Evolutionary conservation across 2,329 filamentous ascomycete species (phyloP).

Genomic region (Diaporthe helianthi): DNA sequence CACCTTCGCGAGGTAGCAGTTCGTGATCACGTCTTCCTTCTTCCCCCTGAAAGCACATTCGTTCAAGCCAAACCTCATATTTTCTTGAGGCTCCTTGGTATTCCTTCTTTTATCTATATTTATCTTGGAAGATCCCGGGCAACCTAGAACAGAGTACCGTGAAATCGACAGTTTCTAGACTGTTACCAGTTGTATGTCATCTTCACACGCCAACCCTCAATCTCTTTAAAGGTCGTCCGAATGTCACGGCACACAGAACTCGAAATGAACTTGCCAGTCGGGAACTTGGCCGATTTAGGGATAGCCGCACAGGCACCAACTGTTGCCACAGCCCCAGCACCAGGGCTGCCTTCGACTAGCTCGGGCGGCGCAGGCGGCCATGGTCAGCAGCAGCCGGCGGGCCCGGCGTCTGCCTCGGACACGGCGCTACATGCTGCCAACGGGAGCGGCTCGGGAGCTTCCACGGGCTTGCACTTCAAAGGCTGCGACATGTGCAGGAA

Average conservation of each 20-base stretch:
- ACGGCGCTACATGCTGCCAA: not conserved
- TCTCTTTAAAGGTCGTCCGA: not conserved
- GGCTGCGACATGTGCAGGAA: slow-evolving; percentile 31
- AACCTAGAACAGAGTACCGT: too few relatives aligned
- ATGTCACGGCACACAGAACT: not conserved
- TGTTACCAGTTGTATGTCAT: not conserved
- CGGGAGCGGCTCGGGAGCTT: slow-evolving; percentile 4
- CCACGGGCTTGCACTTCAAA: too few relatives aligned
- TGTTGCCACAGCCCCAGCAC: not conserved
- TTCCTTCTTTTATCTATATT: too few relatives aligned
- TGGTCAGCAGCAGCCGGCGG: not conserved
- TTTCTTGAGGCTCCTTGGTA: too few relatives aligned
- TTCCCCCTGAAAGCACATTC: too few relatives aligned
- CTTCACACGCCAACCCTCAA: slow-evolving; percentile 7
- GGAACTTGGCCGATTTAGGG: slow-evolving; percentile 2
- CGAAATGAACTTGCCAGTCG: slow-evolving; percentile 8
- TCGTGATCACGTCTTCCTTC: too few relatives aligned
- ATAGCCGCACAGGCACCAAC: slow-evolving; percentile 21
- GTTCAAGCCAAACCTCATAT: too few relatives aligned
- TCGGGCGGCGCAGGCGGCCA: not conserved
- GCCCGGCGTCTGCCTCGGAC: not conserved
- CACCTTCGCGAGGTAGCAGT: too few relatives aligned
- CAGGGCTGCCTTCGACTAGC: not conserved
- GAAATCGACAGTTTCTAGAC: too few relatives aligned
- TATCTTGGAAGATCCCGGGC: too few relatives aligned